These are phyloP conservation scores for Erodium trifolium DNA, from an alignment of 441 rosid genomes.

Conservation along the genomic window DNA sequence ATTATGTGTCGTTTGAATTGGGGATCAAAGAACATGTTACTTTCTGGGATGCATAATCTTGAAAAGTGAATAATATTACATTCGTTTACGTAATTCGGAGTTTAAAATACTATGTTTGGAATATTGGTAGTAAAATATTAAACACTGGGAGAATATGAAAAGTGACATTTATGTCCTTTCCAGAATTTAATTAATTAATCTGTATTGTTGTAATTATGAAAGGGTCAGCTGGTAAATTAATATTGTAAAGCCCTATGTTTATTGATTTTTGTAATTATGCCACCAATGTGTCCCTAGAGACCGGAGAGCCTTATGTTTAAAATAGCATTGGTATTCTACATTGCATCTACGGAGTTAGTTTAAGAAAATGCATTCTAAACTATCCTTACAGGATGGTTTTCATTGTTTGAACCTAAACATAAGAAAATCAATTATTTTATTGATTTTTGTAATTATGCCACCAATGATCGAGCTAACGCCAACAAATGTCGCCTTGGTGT, in stretches of 20 bases:
- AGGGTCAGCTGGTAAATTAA: background rate
- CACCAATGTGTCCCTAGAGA: background rate
- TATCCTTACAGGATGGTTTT: no score
- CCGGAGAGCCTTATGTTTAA: background rate
- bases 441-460: background rate
- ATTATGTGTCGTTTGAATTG: background rate
- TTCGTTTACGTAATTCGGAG: background rate
- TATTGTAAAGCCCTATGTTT: background rate
- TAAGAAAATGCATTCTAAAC: no score
- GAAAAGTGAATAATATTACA: background rate
- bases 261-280: no score
- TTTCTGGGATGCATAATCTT: background rate
- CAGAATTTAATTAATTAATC: background rate
- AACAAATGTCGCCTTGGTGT: background rate
- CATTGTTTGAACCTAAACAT: no score
- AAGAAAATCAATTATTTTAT: no score
- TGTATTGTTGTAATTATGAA: background rate
- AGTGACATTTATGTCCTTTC: background rate
- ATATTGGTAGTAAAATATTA: background rate
- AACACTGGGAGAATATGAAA: background rate
- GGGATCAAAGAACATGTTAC: background rate
- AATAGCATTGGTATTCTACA: background rate
- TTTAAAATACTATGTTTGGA: background rate
- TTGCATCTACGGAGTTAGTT: no score
- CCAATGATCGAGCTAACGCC: background rate